These are phyloP conservation scores for Geoglossum cookeanum DNA, from an alignment of 2,329 filamentous ascomycete species.

Conservation along the genomic window DNA sequence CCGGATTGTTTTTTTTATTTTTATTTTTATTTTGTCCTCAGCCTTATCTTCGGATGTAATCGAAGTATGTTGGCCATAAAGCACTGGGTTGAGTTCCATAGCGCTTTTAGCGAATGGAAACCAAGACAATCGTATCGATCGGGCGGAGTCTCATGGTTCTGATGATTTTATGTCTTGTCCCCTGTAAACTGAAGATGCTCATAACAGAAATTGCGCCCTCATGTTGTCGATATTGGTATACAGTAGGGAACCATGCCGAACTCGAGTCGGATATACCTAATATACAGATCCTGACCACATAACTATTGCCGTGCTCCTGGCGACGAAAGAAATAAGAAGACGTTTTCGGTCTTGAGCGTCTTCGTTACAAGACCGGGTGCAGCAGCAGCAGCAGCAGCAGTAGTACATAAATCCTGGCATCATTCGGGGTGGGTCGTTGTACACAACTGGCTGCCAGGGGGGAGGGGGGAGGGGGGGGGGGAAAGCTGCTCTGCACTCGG, in stretches of 20 bases:
- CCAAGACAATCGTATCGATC: not conserved
- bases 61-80: too few relatives aligned
- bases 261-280: not conserved
- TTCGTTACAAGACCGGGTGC: not conserved
- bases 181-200: not conserved
- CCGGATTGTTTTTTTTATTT: not conserved
- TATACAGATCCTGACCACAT: not conserved
- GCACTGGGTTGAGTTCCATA: too few relatives aligned
- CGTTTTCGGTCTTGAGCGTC: not conserved
- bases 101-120: not conserved
- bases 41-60: too few relatives aligned
- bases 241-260: not conserved
- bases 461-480: too few relatives aligned
- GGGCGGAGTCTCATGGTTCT: too few relatives aligned
- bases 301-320: not conserved
- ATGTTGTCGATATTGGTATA: not conserved
- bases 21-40: too few relatives aligned
- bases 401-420: too few relatives aligned
- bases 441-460: too few relatives aligned
- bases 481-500: not conserved
- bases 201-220: not conserved
- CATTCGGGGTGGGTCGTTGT: too few relatives aligned
- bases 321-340: not conserved
- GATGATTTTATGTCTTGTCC: too few relatives aligned
- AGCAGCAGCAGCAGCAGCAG: not conserved